Percentiles rank a stretch among this genome's conserved stretches.
Conservation (phyloP, 139 green algal genomes). For the Chlamydomonas incerta region DNA sequence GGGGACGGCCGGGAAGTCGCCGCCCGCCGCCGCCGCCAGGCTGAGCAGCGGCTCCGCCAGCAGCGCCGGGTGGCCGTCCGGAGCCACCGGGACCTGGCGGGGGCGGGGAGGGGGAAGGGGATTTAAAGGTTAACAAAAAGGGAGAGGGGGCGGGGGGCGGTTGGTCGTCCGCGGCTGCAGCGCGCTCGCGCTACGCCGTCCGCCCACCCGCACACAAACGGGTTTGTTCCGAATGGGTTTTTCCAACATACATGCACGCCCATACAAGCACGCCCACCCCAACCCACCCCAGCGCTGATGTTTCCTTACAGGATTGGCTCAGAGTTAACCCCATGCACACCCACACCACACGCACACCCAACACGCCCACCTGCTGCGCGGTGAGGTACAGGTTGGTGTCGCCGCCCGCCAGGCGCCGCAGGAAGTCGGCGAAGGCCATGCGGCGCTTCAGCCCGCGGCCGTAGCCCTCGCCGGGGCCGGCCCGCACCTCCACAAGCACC, state of each 20-base stretch:
- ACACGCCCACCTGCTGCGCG: constrained; percentile 67
- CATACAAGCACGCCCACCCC: too few species aligned
- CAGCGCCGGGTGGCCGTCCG: constrained; percentile 75
- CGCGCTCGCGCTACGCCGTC: too few species aligned
- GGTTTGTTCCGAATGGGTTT: too few species aligned
- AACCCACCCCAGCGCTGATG: too few species aligned
- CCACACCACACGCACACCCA: not conserved
- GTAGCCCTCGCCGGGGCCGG: constrained; percentile 52
- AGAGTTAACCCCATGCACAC: too few species aligned
- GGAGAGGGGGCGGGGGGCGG: not conserved
- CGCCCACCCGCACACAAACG: too few species aligned
- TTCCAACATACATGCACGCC: too few species aligned
- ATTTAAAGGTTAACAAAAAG: not conserved
- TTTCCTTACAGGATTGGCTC: not conserved
- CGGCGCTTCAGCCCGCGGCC: constrained; percentile 65
- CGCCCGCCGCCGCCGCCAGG: not conserved
- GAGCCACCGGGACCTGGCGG: constrained; percentile 47
- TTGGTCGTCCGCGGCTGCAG: too few species aligned
- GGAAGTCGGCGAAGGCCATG: constrained; percentile 74
- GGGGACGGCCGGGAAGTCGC: constrained; percentile 72
- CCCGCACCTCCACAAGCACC: constrained; percentile 72
- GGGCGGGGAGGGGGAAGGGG: not conserved
- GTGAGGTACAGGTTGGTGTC: constrained; percentile 80
- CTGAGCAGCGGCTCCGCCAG: constrained; percentile 61
- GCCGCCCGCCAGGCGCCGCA: constrained; percentile 56